Base-by-base conservation (phyloP, 805 yeast species). In the Maudiozyma turicensis region DNA sequence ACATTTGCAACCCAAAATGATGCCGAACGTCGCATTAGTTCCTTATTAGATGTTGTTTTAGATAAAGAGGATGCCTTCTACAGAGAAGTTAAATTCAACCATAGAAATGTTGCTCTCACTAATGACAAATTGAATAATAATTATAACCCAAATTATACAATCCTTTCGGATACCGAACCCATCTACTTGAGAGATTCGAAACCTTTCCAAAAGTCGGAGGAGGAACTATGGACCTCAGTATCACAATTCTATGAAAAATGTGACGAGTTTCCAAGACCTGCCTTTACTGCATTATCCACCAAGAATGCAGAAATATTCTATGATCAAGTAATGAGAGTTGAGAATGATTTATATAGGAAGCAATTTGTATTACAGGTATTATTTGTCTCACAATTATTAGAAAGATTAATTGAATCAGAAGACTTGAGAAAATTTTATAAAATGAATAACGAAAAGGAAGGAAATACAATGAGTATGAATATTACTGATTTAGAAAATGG, bases 301-400 rank as follows among this genome's bases (percentile, higher is more conserved):
- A 46, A 47, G 9, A 56, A 63, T 44, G 50, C 60, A 8, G 51
- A 47, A 20, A 38, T 50, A 5, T 45, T 64, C 8, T 60, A 57
- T 28, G 49, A 50, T n/a, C 64, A 61, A 50, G 48, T 61, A 44
- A 53, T 50, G 38, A 50, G 45, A 14, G 35, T 44, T 8, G 57
- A 57, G 29, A 57, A 56, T 32, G 66, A 64, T 49, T 52, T 49
- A 29, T 57, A 49, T 44, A 58, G 69, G 46, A 65, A 65, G 47
- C 62, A 59, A 48, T 54, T 65, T 40, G 37, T 65, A 7, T 39
- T 58, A 26, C 67, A 65, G 34, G 13, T 64, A 9, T 52, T 50
- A 29, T 53, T 62, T 39, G 52, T 56, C 8, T 29, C 52, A 2
- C 46, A 49, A 13, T 41, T 61, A 9, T 32, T 59, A 13, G 50